Evolutionary conservation across 1,139 yeast species (phyloP), one percentile per base, ranked within the genome.

Genomic region (Yamadazyma diospyri): DNA sequence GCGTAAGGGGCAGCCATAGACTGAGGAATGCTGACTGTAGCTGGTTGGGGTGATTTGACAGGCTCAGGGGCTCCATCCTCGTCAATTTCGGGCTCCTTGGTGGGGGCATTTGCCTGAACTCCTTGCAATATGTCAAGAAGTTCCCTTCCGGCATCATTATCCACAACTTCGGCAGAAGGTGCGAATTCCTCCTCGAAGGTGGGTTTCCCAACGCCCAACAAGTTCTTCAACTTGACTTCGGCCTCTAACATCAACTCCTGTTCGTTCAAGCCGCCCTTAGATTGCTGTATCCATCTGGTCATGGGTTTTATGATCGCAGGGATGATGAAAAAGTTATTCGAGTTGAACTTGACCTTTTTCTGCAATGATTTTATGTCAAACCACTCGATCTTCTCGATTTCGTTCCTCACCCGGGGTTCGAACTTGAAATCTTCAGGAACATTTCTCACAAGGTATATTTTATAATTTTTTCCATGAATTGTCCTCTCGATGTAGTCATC

Each of bases 321-420:
- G 11, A 83, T 75, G 25, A 83, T 59, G 49, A 78, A 82, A 45
- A 61, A 80, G 31, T 67, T 59, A 53, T 71, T 58, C 4, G 70
- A 59, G 53, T 74, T 59, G 36, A 64, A 46, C 40, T 62, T 61
- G 29, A 61, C 61, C 28, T 54, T 54, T 45, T 63, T 65, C 37
- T 53, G 62, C 23, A 69, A 48, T 9, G 48, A 23, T 43, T 62
- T 66, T 23, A 68, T 43, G 40, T 66, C 72, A 41, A 61, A 63
- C 76, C 76, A 69, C 46, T 66, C 55, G 24, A 69, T 65, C 33
- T 57, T 72, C 21, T 78, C 75, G 44, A 94, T 92, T 59, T 94
- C 99, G 53, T 85, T 85, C 49, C 95, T 74, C 2, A 87, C 95
- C 39, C 74, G 67, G 1, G 98, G 97, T 42, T 69, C 76, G 50